phyloP scores from a whole-genome alignment of 352 stramenopile species.

The Phytopythium litorale region DNA sequence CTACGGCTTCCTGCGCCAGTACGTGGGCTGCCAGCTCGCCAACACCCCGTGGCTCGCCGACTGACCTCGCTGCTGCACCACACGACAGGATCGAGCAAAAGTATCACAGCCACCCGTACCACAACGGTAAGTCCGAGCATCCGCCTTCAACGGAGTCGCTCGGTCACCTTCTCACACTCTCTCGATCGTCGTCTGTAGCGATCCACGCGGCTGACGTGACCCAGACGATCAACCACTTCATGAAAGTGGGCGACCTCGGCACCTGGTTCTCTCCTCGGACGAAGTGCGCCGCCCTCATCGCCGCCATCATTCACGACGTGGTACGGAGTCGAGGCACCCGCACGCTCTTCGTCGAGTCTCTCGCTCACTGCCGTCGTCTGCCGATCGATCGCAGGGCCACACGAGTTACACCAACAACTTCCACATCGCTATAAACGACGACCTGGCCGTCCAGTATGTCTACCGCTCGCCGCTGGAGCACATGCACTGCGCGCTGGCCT shows the following conservation, averaged over 20 bases:
- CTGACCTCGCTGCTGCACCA: not conserved
- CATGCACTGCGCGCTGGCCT: constrained; percentile 83
- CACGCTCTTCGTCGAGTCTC: not conserved
- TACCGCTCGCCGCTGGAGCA: constrained; percentile 84
- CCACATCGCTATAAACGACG: constrained; percentile 76
- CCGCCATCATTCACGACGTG: constrained; percentile 82
- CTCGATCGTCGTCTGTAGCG: constrained; percentile 20
- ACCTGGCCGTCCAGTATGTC: constrained; percentile 76
- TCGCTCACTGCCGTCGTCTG: constrained; percentile 1
- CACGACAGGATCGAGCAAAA: constrained; percentile 40
- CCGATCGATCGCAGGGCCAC: constrained; percentile 42
- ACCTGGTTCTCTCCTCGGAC: constrained; percentile 51
- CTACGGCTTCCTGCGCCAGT: constrained; percentile 63
- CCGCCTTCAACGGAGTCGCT: not conserved
- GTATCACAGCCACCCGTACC: constrained; percentile 78
- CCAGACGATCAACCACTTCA: constrained; percentile 72
- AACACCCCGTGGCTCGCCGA: not conserved
- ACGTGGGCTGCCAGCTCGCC: constrained; percentile 14
- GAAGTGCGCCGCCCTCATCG: constrained; percentile 70
- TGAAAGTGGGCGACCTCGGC: constrained; percentile 46
- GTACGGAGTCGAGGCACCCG: constrained; percentile 14
- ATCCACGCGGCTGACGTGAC: constrained; percentile 82
- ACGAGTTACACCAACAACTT: constrained; percentile 89
- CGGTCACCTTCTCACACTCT: not conserved
- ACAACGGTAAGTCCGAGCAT: constrained; percentile 52